Percentiles rank a stretch among this genome's conserved stretches.
Conservation (phyloP, 2,329 filamentous ascomycete species). For the Zelopaecilomyces penicillatus region DNA sequence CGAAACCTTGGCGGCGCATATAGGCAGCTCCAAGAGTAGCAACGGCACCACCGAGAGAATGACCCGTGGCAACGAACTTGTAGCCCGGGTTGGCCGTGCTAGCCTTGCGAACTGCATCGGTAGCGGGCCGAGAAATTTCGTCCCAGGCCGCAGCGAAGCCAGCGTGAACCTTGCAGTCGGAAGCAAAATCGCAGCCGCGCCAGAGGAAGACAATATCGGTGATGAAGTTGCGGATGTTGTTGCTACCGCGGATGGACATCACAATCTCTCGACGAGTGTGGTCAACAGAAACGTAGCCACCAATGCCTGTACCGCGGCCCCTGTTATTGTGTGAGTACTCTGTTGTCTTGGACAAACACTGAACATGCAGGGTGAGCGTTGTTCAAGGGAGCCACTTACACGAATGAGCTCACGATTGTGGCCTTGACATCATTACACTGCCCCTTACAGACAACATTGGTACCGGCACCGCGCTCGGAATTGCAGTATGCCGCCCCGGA, state of each 20-base stretch:
- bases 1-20: slow-evolving; percentile 39
- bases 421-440: slow-evolving; percentile 37
- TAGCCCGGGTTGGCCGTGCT: slow-evolving; percentile 40
- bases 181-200: slow-evolving; percentile 19
- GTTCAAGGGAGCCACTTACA: slow-evolving; percentile 18
- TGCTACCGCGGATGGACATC: slow-evolving; percentile 50
- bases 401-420: slow-evolving; percentile 35
- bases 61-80: slow-evolving; percentile 52
- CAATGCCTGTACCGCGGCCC: slow-evolving; percentile 33
- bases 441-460: slow-evolving; percentile 33
- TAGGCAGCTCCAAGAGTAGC: slow-evolving; percentile 51
- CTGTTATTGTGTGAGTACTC: slow-evolving; percentile 19
- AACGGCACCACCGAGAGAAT: slow-evolving; percentile 60
- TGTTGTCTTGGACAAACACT: neutral
- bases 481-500: slow-evolving; percentile 48
- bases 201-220: slow-evolving; percentile 36
- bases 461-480: slow-evolving; percentile 28
- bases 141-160: slow-evolving; percentile 54
- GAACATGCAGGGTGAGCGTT: neutral
- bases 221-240: slow-evolving; percentile 53
- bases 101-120: slow-evolving; percentile 36
- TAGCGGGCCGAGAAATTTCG: slow-evolving; percentile 37
- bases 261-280: slow-evolving; percentile 44
- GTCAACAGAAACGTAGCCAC: slow-evolving; percentile 46
- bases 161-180: slow-evolving; percentile 42